A percentile compares a stretch with the other conserved stretches of the same genome.
These are phyloP conservation scores for Pontederia crassipes DNA, from an alignment of 176 grass and related monocot genomes.

Conservation along the genomic window DNA sequence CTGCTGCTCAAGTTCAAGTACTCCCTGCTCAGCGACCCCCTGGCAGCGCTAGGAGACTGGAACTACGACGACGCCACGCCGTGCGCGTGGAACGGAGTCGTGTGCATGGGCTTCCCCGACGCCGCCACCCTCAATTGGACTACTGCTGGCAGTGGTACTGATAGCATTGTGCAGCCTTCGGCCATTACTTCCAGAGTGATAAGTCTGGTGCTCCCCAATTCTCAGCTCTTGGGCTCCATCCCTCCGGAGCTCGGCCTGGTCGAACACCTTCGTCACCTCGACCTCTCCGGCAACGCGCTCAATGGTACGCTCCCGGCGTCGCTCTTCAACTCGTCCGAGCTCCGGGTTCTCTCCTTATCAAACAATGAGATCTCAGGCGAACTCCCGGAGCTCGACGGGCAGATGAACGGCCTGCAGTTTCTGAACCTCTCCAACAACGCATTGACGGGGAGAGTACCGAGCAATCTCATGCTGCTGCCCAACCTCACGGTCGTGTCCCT, in stretches of 20 bases:
- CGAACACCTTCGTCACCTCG: conserved; percentile 75
- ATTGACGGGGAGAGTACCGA: conserved; percentile 34
- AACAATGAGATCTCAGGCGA: conserved; percentile 38
- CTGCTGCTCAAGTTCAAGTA: conserved; percentile 74
- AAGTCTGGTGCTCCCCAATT: conserved; percentile 52
- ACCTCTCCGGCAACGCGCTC: conserved; percentile 60
- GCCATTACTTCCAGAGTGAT: conserved; percentile 68
- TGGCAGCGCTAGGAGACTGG: conserved; percentile 52
- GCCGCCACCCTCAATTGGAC: conserved; percentile 12
- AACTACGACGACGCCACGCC: conserved; percentile 35
- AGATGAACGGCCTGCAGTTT: conserved; percentile 27
- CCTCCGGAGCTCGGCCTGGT: conserved; percentile 40
- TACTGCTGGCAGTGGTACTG: background rate
- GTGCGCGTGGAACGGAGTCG: conserved; percentile 79
- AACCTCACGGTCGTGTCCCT: conserved; percentile 44
- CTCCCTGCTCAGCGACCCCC: conserved; percentile 56
- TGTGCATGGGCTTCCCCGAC: conserved; percentile 62
- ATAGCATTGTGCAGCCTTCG: conserved; percentile 18
- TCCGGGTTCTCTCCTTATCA: conserved; percentile 53
- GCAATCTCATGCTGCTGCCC: conserved; percentile 26
- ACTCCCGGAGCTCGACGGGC: conserved; percentile 24
- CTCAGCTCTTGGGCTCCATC: conserved; percentile 34
- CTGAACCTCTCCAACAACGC: conserved; percentile 73
- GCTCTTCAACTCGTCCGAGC: conserved; percentile 51
- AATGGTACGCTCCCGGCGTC: conserved; percentile 33